Evolutionary conservation across 176 grass and related monocot species (phyloP), one percentile per base, ranked within the genome.

Genomic region (maize (Zea mays)): DNA sequence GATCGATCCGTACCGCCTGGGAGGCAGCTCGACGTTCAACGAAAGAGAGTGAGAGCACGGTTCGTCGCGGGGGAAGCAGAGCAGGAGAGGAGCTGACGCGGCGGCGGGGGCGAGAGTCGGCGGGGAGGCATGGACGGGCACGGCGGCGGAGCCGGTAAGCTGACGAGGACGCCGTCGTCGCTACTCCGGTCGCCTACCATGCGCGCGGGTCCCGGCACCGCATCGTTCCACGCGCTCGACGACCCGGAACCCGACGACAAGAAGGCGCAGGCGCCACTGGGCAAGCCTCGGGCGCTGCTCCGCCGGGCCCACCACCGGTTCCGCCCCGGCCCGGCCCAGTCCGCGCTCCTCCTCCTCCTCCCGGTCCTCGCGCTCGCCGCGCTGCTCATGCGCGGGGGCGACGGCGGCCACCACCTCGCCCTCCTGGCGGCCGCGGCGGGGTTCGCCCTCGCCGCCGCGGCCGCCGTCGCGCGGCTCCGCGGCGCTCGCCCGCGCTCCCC

Each of bases 281-380:
- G 9, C 45, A n/a, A 74, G 62, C 16, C 59, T 46, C 13, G 76
- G 41, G 54, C 71, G 5, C 35, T 75, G 43, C 59, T 66, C 78
- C 71, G 80, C 54, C 44, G 33, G 16, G 48, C 27, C 71, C 68
- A 70, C 67, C 73, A 44, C 75, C 15, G 82, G 49, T 65, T 81
- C 64, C 63, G 81, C 42, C 48, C 63, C 21, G 13, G 45, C 38
- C 65, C 38, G 16, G 27, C 21, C 52, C 60, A 81, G 43, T 34
- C 61, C 65, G 17, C 17, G 10, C 57, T 34, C 27, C 27, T 27
- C 60, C 67, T 56, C 11, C 49, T 16, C 56, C 66, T 74, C 71
- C 61, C 80, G 3, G 61, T 78, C 72, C 85, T 51, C 21, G 83
- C 76, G 61, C 73, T 87, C 19, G 14, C 84, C 15, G 46, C 86